phyloP scores from a whole-genome alignment of 2,329 filamentous ascomycete genomes.

The Cercospora janseana region DNA sequence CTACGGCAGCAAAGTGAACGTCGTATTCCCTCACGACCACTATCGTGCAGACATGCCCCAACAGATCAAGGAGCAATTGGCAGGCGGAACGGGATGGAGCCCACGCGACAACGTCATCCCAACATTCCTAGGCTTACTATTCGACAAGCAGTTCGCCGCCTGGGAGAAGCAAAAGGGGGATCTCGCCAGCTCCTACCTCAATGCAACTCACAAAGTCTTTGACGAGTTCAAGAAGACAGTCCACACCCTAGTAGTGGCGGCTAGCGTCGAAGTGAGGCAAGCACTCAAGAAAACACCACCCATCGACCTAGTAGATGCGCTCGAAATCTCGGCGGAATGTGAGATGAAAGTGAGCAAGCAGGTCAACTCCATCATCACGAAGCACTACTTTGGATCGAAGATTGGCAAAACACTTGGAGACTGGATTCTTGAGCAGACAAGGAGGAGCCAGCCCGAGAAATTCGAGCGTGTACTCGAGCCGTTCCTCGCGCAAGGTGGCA shows the following conservation, averaged over 20 bases:
- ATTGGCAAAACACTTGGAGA: no score
- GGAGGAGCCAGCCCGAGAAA: no score
- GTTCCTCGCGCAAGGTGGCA: no score
- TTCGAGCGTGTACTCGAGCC: no score
- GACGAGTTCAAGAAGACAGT: not conserved
- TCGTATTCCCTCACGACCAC: conserved; percentile 1
- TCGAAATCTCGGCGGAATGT: no score
- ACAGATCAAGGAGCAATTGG: not conserved
- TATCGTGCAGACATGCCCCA: not conserved
- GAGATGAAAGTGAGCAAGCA: no score
- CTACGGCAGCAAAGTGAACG: not conserved
- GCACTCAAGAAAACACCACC: no score
- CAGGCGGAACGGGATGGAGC: not conserved
- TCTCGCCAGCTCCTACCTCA: not conserved
- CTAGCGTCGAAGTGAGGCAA: no score
- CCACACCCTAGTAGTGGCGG: not conserved
- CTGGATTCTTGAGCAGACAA: no score
- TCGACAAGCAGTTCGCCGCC: not conserved
- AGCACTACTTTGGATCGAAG: no score
- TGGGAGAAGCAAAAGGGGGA: not conserved
- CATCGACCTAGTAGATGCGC: no score
- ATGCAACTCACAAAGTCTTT: not conserved
- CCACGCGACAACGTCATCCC: conserved; percentile 1
- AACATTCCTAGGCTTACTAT: not conserved
- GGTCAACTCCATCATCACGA: no score